Evolutionary conservation across 2,329 filamentous ascomycete genomes (phyloP), one percentile per base, ranked within the genome.

Genomic region (Sclerotinia nivalis): DNA sequence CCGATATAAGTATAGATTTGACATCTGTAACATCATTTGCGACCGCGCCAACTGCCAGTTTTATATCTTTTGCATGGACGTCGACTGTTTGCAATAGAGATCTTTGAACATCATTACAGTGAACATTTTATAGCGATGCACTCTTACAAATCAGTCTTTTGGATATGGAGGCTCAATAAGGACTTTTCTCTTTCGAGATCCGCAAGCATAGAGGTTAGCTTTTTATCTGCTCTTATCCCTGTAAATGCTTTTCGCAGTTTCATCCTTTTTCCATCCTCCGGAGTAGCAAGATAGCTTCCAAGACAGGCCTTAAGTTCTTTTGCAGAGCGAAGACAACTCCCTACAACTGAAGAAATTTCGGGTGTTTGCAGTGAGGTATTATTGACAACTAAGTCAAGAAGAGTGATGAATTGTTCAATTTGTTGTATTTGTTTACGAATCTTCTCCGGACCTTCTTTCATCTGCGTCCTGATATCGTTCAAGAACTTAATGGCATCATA

Each of bases 101-200:
- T 59, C 66, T 68, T 34, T 10, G 15, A 45, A 45, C 0, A 7
- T 52, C 12, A 45, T 15, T 13, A 54, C 31, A n/a, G 31, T 25
- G 6, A n/a, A 34, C 8, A 0, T 50, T 28, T 58, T 45, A 31
- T 47, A 7, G 18, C 13, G 13, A 40, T 0, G 2, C 18, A 6
- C 59, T 54, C 70, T 69, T 45, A 61, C 70, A 28, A 40, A 25
- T 69, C 60, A 45, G 54, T 69, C 4, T 50, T 28, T n/a, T 69
- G 52, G 25, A 71, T 67, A 43, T 22, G 18, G 28, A 71, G 37
- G 13, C 25, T 52, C 37, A 71, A 58, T 13, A 25, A 55, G n/a
- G 34, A 64, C 34, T 47, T 70, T 43, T 71, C 68, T 40, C 60
- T 49, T 37, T 70, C 70, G 13, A 71, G 34, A 43, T 61, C 43